Evolutionary conservation across 768 basidiomycete species (phyloP).

Genomic region (Tremella yokohamensis): DNA sequence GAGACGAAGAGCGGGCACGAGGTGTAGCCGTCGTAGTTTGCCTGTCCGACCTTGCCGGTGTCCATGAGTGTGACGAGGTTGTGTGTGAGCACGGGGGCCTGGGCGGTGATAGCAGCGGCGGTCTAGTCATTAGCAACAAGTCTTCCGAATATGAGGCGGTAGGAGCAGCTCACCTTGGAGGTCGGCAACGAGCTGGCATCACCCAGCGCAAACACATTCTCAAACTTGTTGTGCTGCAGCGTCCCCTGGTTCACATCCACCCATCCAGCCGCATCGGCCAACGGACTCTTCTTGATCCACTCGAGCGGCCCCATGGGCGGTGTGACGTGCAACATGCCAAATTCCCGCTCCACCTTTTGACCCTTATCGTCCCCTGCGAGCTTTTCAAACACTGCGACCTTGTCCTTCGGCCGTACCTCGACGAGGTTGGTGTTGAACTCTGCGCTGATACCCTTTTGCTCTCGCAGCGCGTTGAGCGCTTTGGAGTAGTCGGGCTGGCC

Average conservation of each 20-base stretch:
- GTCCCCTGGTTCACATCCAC: constrained; percentile 79
- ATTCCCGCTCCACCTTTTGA: constrained; percentile 64
- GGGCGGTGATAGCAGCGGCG: constrained; percentile 84
- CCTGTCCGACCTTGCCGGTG: constrained; percentile 65
- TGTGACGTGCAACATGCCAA: constrained; percentile 75
- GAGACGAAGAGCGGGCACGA: constrained; percentile 63
- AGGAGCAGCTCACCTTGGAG: constrained; percentile 59
- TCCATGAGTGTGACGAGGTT: constrained; percentile 75
- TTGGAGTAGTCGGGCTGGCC: constrained; percentile 93
- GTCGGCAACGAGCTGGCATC: constrained; percentile 89
- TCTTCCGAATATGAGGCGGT: neutral
- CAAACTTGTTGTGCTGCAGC: constrained; percentile 76
- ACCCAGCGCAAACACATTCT: constrained; percentile 85
- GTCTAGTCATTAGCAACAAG: constrained; percentile 58
- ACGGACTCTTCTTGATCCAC: constrained; percentile 56
- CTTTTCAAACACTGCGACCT: constrained; percentile 79
- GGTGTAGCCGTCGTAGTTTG: constrained; percentile 69
- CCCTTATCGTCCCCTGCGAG: constrained; percentile 60
- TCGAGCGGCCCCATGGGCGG: constrained; percentile 91
- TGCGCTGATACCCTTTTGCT: constrained; percentile 74
- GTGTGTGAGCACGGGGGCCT: constrained; percentile 85
- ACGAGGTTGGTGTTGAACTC: constrained; percentile 79
- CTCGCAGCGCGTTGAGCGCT: constrained; percentile 70
- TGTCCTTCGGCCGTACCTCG: constrained; percentile 65
- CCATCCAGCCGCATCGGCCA: constrained; percentile 77